Evolutionary conservation across 805 yeast genomes (phyloP), one percentile per base, ranked within the genome.

Genomic region (Pichia rugopelliculosa): DNA sequence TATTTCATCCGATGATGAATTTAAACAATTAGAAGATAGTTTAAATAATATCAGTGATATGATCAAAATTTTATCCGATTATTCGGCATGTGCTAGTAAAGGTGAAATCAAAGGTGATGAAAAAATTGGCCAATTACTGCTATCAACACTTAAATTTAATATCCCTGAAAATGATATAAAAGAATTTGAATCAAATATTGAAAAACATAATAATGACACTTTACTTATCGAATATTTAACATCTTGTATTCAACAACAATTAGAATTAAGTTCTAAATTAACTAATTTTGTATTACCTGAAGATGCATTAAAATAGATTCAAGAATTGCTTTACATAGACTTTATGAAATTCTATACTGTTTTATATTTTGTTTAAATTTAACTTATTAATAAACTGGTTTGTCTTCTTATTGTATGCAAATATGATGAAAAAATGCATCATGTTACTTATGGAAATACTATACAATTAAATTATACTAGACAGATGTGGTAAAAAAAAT

Each of bases 141-240:
- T 83, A 62, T 72, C 80, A 55, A 74, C 70, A 50, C 73, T 82
- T 62, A 72, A 72, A 57, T 69, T 70, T 56, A 76, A 73, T 56
- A 77, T 81, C 52, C 69, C 73, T 49, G 72, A 79, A 48, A 62
- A 72, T 52, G 72, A 77, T 53, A 57, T 72, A 53, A 78, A 75
- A 40, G 73, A 73, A 44, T 71, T 84, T 57, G 79, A 77, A 60
- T 66, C 72, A 53, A 74, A 80, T 52, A 80, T 87, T 73, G 79
- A 78, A 61, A 73, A 77, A 34, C 89, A 86, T 63, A 72, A 82
- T 61, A 88, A 86, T 65, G 96, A 88, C 59, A 80, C 87, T 39
- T 73, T 85, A 52, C 78, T 87, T 80, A 76, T 88, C 53, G 91
- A 86, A 62, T 85, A 83, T 62, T 74, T 88, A 66, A 83, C 95